Percentiles rank a stretch among this genome's conserved stretches.
These are phyloP conservation scores for Chenopodium berlandieri DNA, from an alignment of 148 eudicot species.

Conservation along the genomic window DNA sequence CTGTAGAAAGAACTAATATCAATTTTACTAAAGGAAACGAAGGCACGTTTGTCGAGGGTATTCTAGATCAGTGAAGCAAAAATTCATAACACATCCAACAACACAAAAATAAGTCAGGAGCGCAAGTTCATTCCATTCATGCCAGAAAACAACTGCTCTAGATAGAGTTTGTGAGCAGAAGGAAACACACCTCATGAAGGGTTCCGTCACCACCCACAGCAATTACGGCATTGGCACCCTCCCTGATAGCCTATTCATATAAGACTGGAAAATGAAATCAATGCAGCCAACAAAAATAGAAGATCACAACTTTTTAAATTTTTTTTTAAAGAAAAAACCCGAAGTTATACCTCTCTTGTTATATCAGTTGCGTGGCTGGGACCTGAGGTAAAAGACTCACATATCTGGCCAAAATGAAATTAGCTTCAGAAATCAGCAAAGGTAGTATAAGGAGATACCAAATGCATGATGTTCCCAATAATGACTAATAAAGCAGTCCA, in stretches of 20 bases:
- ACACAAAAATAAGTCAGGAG: background rate
- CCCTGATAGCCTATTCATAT: constrained; percentile 71
- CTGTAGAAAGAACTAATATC: no score
- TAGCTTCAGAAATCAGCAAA: constrained; percentile 13
- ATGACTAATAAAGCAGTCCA: constrained; percentile 3
- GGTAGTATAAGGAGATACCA: background rate
- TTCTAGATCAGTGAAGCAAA: background rate
- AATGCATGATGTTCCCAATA: background rate
- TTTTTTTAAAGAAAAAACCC: background rate
- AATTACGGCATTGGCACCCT: constrained; percentile 90
- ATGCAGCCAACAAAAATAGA: background rate
- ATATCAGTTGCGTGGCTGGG: constrained; percentile 89
- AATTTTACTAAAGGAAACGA: background rate
- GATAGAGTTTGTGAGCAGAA: background rate
- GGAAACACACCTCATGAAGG: constrained; percentile 76
- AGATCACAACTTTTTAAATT: background rate
- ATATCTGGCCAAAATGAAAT: constrained; percentile 52
- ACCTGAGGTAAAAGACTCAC: constrained; percentile 84
- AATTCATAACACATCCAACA: background rate
- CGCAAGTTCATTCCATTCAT: background rate
- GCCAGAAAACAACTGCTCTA: background rate
- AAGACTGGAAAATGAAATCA: background rate
- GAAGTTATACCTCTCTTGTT: constrained; percentile 73
- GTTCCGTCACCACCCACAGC: constrained; percentile 99
- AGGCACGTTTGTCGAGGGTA: background rate